phyloP scores from a whole-genome alignment of 2,329 filamentous ascomycete species.

The Lecanicillium sp. region DNA sequence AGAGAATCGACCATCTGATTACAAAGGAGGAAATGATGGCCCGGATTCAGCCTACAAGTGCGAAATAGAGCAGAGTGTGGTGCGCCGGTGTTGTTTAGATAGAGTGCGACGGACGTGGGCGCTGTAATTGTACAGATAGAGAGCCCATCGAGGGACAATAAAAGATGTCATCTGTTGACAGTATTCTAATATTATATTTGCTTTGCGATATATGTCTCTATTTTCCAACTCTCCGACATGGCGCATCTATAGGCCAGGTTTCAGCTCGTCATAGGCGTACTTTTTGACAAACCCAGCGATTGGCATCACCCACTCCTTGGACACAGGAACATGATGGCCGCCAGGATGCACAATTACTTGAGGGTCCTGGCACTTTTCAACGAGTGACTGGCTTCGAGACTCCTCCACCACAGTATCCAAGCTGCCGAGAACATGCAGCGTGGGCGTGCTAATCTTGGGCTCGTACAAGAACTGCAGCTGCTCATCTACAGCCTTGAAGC shows the following conservation, averaged over 20 bases:
- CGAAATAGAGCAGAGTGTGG: conserved; percentile 22
- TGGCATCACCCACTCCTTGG: conserved; percentile 72
- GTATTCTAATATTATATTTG: too few species aligned
- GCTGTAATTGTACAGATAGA: conserved; percentile 8
- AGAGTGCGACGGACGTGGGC: conserved; percentile 14
- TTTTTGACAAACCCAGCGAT: conserved; percentile 62
- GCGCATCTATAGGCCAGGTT: conserved; percentile 15
- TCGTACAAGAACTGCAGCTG: conserved; percentile 60
- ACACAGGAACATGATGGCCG: conserved; percentile 81
- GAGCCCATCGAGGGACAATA: too few species aligned
- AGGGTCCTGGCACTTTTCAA: conserved; percentile 53
- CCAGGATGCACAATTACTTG: conserved; percentile 67
- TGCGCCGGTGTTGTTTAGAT: conserved; percentile 7
- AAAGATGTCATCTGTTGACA: too few species aligned
- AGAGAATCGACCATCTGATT: conserved; percentile 94
- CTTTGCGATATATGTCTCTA: too few species aligned
- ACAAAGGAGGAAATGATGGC: conserved; percentile 99
- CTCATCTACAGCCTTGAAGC: conserved; percentile 59
- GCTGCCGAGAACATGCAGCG: conserved; percentile 74
- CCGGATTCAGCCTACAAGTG: conserved; percentile 65
- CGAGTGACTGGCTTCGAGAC: conserved; percentile 55
- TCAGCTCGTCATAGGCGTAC: conserved; percentile 21
- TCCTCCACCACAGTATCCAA: conserved; percentile 88
- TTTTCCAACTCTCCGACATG: background rate
- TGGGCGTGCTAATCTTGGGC: conserved; percentile 67